phyloP scores from a whole-genome alignment of 1,139 yeast genomes.

The Yamadazyma conglobata region DNA sequence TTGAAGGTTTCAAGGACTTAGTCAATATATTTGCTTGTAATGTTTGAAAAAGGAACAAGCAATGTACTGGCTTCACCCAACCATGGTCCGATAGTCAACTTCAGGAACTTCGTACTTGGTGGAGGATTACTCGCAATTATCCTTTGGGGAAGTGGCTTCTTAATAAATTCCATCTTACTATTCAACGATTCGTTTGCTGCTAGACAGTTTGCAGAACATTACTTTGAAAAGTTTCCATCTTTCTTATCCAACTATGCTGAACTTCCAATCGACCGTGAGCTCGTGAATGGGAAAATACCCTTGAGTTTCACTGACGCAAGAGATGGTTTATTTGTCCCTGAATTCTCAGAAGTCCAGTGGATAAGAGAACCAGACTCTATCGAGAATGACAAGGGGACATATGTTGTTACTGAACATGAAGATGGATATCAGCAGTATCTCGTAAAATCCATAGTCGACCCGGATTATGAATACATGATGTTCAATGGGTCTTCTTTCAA shows the following conservation, averaged over 20 bases:
- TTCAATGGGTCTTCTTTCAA: conserved; percentile 48
- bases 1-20: too few relatives aligned
- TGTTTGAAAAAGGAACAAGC: too few relatives aligned
- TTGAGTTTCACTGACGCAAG: conserved; percentile 36
- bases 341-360: conserved; percentile 61
- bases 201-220: not conserved
- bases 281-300: conserved; percentile 23
- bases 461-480: conserved; percentile 39
- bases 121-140: conserved; percentile 14
- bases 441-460: conserved; percentile 51
- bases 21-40: too few relatives aligned
- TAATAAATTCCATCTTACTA: conserved; percentile 25
- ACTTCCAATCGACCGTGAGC: conserved; percentile 1
- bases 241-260: conserved; percentile 10
- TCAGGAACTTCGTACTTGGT: conserved; percentile 7
- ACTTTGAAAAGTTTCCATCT: conserved; percentile 8
- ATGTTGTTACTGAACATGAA: conserved; percentile 33
- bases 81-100: too few relatives aligned
- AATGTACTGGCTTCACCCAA: too few relatives aligned
- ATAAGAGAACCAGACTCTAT: conserved; percentile 47
- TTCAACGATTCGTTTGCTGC: conserved; percentile 12
- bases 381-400: conserved; percentile 52
- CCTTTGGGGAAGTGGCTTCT: conserved; percentile 39
- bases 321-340: conserved; percentile 50
- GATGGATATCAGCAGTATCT: conserved; percentile 28